Conservation (phyloP, 257 asterid species). For the Solanum neorickii region DNA sequence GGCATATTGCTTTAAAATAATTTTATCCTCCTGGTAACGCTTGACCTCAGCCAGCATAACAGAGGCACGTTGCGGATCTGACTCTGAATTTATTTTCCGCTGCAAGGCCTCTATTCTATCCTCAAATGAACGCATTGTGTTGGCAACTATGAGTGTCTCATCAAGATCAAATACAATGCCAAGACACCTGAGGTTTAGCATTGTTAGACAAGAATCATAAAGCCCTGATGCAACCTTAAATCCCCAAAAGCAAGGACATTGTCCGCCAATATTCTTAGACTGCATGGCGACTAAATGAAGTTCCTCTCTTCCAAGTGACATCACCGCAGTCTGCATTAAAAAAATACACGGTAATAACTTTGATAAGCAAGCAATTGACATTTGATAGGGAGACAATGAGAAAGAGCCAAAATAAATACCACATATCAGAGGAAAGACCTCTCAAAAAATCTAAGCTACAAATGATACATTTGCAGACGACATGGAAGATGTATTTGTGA, state of each 20-base stretch:
- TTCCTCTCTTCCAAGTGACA: conserved; percentile 60
- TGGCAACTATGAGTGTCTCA: conserved; percentile 94
- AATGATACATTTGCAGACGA: neutral
- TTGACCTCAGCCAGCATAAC: conserved; percentile 79
- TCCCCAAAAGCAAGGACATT: conserved; percentile 83
- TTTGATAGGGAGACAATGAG: neutral
- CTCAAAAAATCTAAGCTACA: neutral
- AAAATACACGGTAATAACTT: neutral
- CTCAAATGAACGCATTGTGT: conserved; percentile 95
- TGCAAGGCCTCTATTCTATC: conserved; percentile 82
- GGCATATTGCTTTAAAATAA: conserved; percentile 86
- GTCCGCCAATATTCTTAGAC: conserved; percentile 58
- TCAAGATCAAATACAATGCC: conserved; percentile 97
- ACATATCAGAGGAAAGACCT: neutral
- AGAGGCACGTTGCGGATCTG: conserved; percentile 74
- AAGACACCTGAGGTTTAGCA: conserved; percentile 93
- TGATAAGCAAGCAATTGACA: neutral
- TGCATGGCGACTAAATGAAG: conserved; percentile 94
- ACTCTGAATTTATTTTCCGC: conserved; percentile 58
- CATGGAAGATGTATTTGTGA: neutral
- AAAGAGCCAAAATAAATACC: neutral
- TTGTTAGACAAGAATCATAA: conserved; percentile 71
- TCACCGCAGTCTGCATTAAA: conserved; percentile 62
- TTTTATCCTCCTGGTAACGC: conserved; percentile 84
- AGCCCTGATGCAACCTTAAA: conserved; percentile 58